Percentiles rank a stretch among this genome's conserved stretches.
These are phyloP conservation scores for Aspergillus sp. DNA, from an alignment of 2,329 filamentous ascomycete genomes.

Conservation along the genomic window DNA sequence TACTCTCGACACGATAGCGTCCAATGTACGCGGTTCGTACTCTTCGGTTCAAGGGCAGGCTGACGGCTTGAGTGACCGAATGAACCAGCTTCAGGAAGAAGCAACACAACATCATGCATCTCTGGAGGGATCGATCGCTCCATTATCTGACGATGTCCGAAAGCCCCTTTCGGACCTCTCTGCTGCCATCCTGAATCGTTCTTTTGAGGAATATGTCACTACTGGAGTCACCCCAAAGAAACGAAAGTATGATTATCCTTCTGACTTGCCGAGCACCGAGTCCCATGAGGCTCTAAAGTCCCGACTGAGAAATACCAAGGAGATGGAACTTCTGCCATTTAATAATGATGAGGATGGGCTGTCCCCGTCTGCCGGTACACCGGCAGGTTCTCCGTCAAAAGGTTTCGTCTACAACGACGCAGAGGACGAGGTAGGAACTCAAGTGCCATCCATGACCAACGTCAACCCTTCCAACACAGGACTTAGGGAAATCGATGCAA, in stretches of 20 bases:
- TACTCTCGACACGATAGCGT: conserved; percentile 66
- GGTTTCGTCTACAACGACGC: conserved; percentile 54
- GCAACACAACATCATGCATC: conserved; percentile 61
- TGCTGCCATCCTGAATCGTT: conserved; percentile 62
- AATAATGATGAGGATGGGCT: conserved; percentile 29
- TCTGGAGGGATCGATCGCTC: conserved; percentile 61
- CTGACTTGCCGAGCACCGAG: conserved; percentile 73
- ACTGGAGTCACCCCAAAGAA: conserved; percentile 88
- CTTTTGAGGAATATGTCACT: conserved; percentile 75
- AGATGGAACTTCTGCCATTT: conserved; percentile 32
- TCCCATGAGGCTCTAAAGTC: conserved; percentile 58
- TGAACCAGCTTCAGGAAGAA: conserved; percentile 67
- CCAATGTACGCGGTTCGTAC: conserved; percentile 71
- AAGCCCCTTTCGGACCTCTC: conserved; percentile 71
- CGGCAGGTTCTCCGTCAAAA: conserved; percentile 48
- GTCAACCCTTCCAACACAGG: conserved; percentile 40
- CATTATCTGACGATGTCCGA: conserved; percentile 60
- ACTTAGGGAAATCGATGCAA: conserved; percentile 54
- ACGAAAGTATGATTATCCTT: conserved; percentile 76
- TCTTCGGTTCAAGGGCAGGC: conserved; percentile 69
- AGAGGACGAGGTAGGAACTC: conserved; percentile 38
- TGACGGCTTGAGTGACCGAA: conserved; percentile 64
- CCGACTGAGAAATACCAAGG: conserved; percentile 46
- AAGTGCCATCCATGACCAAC: conserved; percentile 28
- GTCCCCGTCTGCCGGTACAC: conserved; percentile 21